A percentile compares a stretch with the other conserved stretches of the same genome.
These are phyloP conservation scores for Asterophora parasitica DNA, from an alignment of 768 basidiomycete genomes.

Conservation along the genomic window DNA sequence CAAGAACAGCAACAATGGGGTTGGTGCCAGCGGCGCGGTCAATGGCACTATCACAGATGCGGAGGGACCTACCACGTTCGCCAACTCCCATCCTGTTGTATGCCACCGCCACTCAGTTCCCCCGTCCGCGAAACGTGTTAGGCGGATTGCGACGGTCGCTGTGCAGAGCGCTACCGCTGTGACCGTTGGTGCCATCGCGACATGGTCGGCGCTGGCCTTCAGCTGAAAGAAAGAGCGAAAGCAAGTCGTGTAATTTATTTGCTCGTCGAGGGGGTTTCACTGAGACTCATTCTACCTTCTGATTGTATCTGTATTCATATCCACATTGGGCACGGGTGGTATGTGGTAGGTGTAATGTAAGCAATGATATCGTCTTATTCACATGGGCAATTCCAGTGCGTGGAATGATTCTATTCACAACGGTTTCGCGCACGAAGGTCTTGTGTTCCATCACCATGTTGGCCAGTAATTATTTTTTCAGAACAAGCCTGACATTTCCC, in stretches of 20 bases:
- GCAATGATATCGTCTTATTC: too few relatives aligned
- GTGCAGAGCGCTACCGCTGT: slow-evolving; percentile 59
- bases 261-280: neutral
- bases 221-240: slow-evolving; percentile 27
- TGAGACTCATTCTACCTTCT: neutral
- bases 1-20: slow-evolving; percentile 1
- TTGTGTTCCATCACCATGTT: too few relatives aligned
- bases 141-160: slow-evolving; percentile 38
- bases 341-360: too few relatives aligned
- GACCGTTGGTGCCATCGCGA: slow-evolving; percentile 62
- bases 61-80: slow-evolving; percentile 3
- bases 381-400: too few relatives aligned
- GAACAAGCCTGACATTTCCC: too few relatives aligned
- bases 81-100: slow-evolving; percentile 1
- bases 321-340: too few relatives aligned
- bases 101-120: slow-evolving; percentile 6
- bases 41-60: slow-evolving; percentile 12
- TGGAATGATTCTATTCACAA: too few relatives aligned
- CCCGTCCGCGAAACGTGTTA: slow-evolving; percentile 40
- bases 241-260: neutral
- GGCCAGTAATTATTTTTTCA: too few relatives aligned
- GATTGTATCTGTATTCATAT: neutral
- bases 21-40: slow-evolving; percentile 16
- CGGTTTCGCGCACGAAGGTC: too few relatives aligned
- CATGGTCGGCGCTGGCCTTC: slow-evolving; percentile 74